Percentiles rank a stretch among this genome's conserved stretches.
Evolutionary conservation across 75 land plant genomes (phyloP).

Genomic region (Selaginella moellendorffii): DNA sequence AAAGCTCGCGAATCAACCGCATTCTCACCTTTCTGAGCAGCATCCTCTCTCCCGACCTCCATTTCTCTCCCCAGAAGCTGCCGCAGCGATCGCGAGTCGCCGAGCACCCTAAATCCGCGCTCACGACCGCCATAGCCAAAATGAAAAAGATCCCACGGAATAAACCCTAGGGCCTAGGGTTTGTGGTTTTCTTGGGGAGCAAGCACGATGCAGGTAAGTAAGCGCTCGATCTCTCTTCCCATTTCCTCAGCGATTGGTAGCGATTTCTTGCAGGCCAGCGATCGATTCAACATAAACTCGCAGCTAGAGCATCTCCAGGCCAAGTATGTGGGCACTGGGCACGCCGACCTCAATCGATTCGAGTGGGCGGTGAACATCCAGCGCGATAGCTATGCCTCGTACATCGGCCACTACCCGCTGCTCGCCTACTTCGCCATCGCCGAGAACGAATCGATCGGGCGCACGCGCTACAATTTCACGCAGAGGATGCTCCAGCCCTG

Average conservation of each 20-base stretch:
- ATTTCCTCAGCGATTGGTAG: not conserved
- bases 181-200: not conserved
- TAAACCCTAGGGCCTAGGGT: not conserved
- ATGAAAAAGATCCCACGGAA: too few relatives aligned
- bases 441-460: not conserved
- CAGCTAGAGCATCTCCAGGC: conserved; percentile 92
- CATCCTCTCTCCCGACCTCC: not conserved
- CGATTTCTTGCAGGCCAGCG: conserved; percentile 55
- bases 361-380: not conserved
- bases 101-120: not conserved
- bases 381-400: not conserved
- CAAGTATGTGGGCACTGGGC: conserved; percentile 85
- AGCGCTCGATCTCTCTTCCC: too few relatives aligned
- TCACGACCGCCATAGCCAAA: not conserved
- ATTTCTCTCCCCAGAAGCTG: not conserved
- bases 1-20: not conserved
- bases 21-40: not conserved
- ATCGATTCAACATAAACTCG: conserved; percentile 80
- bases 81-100: not conserved
- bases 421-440: not conserved
- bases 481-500: conserved; percentile 91
- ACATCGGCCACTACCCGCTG: not conserved
- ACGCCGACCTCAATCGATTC: conserved; percentile 71
- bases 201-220: not conserved
- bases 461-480: conserved; percentile 7